Conservation (phyloP, 805 yeast species). For the Spencermartinsiella europaea region DNA sequence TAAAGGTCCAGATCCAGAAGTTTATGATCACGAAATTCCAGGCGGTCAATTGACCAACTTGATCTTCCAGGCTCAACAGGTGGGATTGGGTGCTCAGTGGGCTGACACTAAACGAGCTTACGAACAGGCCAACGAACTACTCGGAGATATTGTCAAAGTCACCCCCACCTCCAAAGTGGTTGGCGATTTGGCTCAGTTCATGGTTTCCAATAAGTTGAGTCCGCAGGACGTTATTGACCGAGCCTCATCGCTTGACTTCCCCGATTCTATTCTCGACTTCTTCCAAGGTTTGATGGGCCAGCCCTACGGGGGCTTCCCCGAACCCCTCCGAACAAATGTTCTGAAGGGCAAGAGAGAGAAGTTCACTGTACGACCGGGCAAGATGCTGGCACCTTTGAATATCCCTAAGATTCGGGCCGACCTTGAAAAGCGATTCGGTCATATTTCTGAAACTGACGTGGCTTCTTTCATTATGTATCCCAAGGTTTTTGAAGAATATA, state of each 20-base stretch:
- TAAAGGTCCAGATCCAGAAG: constrained; percentile 99
- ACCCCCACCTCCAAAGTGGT: constrained; percentile 99
- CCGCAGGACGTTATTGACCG: constrained; percentile 81
- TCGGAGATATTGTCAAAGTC: constrained; percentile 97
- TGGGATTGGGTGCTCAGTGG: constrained; percentile 97
- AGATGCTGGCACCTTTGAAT: constrained; percentile 80
- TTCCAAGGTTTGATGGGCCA: constrained; percentile 99
- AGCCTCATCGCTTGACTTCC: constrained; percentile 93
- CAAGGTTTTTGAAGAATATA: constrained; percentile 87
- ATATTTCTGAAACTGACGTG: constrained; percentile 77
- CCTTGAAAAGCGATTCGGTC: constrained; percentile 70
- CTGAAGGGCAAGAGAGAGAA: constrained; percentile 90
- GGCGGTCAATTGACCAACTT: constrained; percentile 99
- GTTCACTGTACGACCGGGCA: constrained; percentile 86
- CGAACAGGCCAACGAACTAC: constrained; percentile 79
- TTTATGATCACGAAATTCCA: constrained; percentile 96
- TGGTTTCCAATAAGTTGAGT: constrained; percentile 91
- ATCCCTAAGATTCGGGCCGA: constrained; percentile 67
- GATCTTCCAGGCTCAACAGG: constrained; percentile 98
- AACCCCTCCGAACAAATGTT: constrained; percentile 90
- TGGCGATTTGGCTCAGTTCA: constrained; percentile 99
- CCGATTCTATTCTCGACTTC: constrained; percentile 96
- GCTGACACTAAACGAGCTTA: constrained; percentile 91
- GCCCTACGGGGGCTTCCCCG: constrained; percentile 99
- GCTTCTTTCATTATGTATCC: constrained; percentile 98